Evolutionary conservation across 2,329 filamentous ascomycete genomes (phyloP).

Genomic region (Sphaerulina musiva): DNA sequence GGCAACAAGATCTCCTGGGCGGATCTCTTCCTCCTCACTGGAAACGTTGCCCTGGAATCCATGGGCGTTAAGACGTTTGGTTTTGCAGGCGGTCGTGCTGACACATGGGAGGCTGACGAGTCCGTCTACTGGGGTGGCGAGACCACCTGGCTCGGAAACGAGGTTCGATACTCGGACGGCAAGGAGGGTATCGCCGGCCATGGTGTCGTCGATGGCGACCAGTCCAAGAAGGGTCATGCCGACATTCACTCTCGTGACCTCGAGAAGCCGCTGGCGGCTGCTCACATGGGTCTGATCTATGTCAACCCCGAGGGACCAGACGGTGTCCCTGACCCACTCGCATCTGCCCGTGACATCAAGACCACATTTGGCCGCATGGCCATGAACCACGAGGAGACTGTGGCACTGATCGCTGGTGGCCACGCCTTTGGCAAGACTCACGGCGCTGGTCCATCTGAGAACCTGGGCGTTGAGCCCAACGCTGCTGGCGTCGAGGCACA

Average conservation of each 20-base stretch:
- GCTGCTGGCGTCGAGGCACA: conserved; percentile 58
- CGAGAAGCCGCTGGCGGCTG: conserved; percentile 60
- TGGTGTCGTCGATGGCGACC: conserved; percentile 40
- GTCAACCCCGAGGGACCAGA: conserved; percentile 76
- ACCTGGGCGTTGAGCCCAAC: conserved; percentile 63
- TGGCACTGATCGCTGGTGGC: conserved; percentile 70
- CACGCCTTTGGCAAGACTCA: conserved; percentile 78
- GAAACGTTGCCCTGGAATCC: conserved; percentile 69
- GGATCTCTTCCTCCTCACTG: conserved; percentile 63
- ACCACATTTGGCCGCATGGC: conserved; percentile 71
- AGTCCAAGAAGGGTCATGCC: conserved; percentile 40
- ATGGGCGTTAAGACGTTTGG: conserved; percentile 70
- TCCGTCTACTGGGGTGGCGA: conserved; percentile 72
- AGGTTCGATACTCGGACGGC: conserved; percentile 58
- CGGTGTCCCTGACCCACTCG: conserved; percentile 61
- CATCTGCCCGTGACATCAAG: conserved; percentile 65
- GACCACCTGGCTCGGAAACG: conserved; percentile 67
- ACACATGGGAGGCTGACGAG: conserved; percentile 71
- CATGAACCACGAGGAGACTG: conserved; percentile 78
- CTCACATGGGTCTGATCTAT: conserved; percentile 74
- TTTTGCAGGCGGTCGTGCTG: conserved; percentile 64
- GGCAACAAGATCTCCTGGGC: conserved; percentile 78
- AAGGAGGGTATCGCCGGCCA: conserved; percentile 41
- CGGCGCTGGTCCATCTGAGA: conserved; percentile 58
- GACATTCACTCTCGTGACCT: conserved; percentile 54